Evolutionary conservation across 2,329 filamentous ascomycete species (phyloP), one percentile per base, ranked within the genome.

Genomic region (Colletotrichum cereale): DNA sequence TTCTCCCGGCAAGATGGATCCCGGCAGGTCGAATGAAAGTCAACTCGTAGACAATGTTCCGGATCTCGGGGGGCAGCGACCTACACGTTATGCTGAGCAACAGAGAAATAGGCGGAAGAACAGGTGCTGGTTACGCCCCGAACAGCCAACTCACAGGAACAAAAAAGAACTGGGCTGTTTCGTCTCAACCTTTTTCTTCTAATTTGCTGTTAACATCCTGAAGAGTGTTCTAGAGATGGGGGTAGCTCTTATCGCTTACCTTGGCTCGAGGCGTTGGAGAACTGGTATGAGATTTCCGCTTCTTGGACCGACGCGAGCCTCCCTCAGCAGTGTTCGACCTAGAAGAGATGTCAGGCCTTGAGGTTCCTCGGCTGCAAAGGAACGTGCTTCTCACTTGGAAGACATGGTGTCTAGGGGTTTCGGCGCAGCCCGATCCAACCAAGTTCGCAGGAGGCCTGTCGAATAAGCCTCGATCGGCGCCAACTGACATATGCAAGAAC

Each of bases 201-300:
- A 6, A 8, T 3, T 3, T 10, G 1, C 1, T 26, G 21, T 56
- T 5, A 26, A 7, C 6, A 26, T 2, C 5, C 2, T 10, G 10
- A 6, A 5, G 14, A 5, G 2, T 3, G 10, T 38, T 11, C 1
- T 8, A 5, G 14, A 38, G 21, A 14, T 2, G 1, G 10, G 0
- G 12, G 12, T 24, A 6, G 10, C 14, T n/a, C 12, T 18, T 11
- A 10, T 24, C 7, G 52, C 29, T 36, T 38, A 56, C 53, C 53
- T 56, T 56, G 5, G 18, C 36, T 24, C n/a, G 53, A 5, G 53
- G 14, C 18, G 31, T 26, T 8, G 21, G 24, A 12, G 31, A 34
- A 31, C 21, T 24, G 5, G 53, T 14, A 14, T 7, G 34, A 2
- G 31, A 16, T 1, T 56, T 56, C 31, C 53, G 53, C n/a, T 56